These are phyloP conservation scores for Cryphonectria carpinicola DNA, from an alignment of 2,329 filamentous ascomycete genomes.

Conservation along the genomic window DNA sequence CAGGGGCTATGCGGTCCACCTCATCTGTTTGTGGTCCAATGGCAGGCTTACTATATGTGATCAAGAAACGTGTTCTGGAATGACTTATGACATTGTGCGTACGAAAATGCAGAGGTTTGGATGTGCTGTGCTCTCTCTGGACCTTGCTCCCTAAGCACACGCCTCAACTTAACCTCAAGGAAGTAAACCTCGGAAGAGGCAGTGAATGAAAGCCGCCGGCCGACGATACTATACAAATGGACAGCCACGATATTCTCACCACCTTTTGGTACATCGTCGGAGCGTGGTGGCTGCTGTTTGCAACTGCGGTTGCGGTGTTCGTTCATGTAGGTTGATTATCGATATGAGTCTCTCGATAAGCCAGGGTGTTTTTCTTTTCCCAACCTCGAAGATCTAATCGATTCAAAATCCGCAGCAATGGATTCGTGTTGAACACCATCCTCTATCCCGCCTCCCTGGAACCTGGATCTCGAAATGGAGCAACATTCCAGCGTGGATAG, in stretches of 20 bases:
- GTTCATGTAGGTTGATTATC: conserved; percentile 6
- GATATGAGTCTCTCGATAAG: background rate
- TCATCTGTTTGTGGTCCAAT: conserved; percentile 2
- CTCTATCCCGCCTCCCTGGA: conserved; percentile 32
- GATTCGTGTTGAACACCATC: conserved; percentile 19
- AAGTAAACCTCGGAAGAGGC: background rate
- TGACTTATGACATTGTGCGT: background rate
- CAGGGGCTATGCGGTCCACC: background rate
- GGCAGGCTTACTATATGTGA: conserved; percentile 4
- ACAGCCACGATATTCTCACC: conserved; percentile 9
- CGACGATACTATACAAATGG: background rate
- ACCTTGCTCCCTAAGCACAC: background rate
- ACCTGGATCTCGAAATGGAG: conserved; percentile 37
- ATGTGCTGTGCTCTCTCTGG: background rate
- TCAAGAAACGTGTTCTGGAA: background rate
- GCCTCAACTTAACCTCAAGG: background rate
- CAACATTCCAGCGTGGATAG: conserved; percentile 26
- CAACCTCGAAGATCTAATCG: background rate
- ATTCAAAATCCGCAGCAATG: conserved; percentile 7
- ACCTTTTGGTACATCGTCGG: conserved; percentile 11
- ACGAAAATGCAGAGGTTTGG: background rate
- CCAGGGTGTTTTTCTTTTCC: background rate
- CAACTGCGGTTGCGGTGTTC: conserved; percentile 5
- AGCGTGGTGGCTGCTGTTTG: conserved; percentile 12
- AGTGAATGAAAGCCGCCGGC: background rate